Conservation (phyloP, 768 basidiomycete genomes). For the Cystoderma amianthinum region DNA sequence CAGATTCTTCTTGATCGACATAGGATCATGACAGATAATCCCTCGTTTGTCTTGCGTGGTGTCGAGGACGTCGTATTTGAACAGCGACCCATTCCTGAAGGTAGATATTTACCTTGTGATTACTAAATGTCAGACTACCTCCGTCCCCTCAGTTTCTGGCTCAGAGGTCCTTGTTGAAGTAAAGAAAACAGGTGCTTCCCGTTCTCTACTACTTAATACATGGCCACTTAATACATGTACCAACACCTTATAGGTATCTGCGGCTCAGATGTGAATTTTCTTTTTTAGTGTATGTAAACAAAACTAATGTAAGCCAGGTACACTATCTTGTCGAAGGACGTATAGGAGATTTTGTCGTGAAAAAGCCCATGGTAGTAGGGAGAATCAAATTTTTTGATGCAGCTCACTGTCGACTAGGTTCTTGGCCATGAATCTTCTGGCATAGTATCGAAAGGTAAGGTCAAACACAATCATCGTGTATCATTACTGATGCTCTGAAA, state of each 20-base stretch:
- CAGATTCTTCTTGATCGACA: neutral
- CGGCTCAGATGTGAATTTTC: conserved; percentile 68
- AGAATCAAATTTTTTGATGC: neutral
- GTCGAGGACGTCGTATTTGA: conserved; percentile 69
- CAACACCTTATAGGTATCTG: conserved; percentile 65
- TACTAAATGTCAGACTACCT: no score
- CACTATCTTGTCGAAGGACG: conserved; percentile 76
- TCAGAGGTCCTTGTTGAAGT: conserved; percentile 86
- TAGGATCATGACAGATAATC: conserved; percentile 60
- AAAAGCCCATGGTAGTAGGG: conserved; percentile 74
- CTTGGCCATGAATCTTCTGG: conserved; percentile 94
- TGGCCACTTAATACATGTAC: conserved; percentile 4
- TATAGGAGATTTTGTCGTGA: conserved; percentile 75
- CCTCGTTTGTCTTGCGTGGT: conserved; percentile 69
- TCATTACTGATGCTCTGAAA: no score
- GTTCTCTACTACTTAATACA: conserved; percentile 1
- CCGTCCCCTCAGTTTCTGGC: no score
- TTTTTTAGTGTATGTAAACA: no score
- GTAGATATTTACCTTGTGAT: conserved; percentile 31
- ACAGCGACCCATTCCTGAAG: conserved; percentile 65
- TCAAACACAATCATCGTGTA: no score
- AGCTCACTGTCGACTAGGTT: conserved; percentile 38
- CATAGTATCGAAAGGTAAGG: conserved; percentile 59
- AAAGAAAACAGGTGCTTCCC: conserved; percentile 75
- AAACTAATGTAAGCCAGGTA: conserved; percentile 43